Evolutionary conservation across 768 basidiomycete species (phyloP).

Genomic region (Xanthoconium purpureum): DNA sequence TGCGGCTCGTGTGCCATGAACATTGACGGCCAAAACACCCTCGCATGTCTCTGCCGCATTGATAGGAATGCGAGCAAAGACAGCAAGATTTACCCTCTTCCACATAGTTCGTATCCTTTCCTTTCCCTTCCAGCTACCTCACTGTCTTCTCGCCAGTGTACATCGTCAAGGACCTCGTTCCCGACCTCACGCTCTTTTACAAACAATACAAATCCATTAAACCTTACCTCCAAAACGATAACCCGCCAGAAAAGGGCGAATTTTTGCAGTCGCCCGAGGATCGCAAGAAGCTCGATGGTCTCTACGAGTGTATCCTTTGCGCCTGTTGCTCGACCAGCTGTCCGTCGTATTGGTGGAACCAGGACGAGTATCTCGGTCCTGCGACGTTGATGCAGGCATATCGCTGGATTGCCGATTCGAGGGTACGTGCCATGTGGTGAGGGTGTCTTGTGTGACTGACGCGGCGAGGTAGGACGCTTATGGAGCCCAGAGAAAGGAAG

Average conservation of each 20-base stretch:
- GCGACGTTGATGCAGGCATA: slow-evolving; percentile 97
- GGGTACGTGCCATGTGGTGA: slow-evolving; percentile 47
- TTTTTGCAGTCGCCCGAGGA: slow-evolving; percentile 89
- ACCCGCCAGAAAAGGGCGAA: slow-evolving; percentile 81
- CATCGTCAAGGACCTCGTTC: slow-evolving; percentile 97
- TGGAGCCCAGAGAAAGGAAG: slow-evolving; percentile 79
- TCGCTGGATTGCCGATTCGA: slow-evolving; percentile 96
- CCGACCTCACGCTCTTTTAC: slow-evolving; percentile 88
- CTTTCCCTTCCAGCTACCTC: not conserved
- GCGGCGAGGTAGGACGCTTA: slow-evolving; percentile 59
- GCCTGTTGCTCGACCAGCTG: slow-evolving; percentile 98
- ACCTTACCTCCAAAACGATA: slow-evolving; percentile 93
- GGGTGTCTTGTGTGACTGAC: not conserved
- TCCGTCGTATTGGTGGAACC: slow-evolving; percentile 99
- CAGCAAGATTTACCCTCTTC: slow-evolving; percentile 93
- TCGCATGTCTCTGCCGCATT: slow-evolving; percentile 95
- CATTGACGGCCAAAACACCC: slow-evolving; percentile 96
- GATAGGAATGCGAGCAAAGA: slow-evolving; percentile 71
- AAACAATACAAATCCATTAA: slow-evolving; percentile 99
- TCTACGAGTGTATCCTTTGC: slow-evolving; percentile 97
- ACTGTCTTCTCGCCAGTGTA: slow-evolving; percentile 62
- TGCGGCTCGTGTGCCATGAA: slow-evolving; percentile 99
- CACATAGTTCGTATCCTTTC: slow-evolving; percentile 72
- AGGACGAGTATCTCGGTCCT: slow-evolving; percentile 96
- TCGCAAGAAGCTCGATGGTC: slow-evolving; percentile 90